Conservation (phyloP, 352 stramenopile genomes). For the Pythium grandisporangium region DNA sequence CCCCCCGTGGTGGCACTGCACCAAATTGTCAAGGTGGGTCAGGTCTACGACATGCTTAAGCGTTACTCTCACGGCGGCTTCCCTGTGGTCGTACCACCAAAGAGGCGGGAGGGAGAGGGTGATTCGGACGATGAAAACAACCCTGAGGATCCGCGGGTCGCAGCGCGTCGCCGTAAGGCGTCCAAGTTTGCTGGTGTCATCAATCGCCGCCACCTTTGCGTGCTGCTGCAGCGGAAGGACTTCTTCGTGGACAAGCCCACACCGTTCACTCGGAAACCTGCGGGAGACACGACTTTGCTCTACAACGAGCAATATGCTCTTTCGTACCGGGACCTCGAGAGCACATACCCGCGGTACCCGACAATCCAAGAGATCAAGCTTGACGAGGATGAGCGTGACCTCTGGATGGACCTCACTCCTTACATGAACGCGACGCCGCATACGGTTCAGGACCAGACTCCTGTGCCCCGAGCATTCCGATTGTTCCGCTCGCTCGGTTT, state of each 20-base stretch:
- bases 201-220: conserved; percentile 62
- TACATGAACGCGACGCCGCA: conserved; percentile 97
- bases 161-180: conserved; percentile 8
- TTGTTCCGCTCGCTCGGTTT: conserved; percentile 97
- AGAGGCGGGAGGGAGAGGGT: conserved; percentile 21
- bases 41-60: conserved; percentile 73
- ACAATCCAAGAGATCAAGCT: conserved; percentile 84
- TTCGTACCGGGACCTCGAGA: conserved; percentile 79
- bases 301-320: conserved; percentile 85
- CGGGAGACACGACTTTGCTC: conserved; percentile 66
- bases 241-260: conserved; percentile 73
- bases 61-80: conserved; percentile 66
- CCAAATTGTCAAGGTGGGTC: conserved; percentile 67
- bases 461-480: conserved; percentile 93
- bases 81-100: conserved; percentile 47
- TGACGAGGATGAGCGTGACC: conserved; percentile 81
- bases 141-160: conserved; percentile 6
- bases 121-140: conserved; percentile 14
- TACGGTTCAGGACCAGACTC: conserved; percentile 91
- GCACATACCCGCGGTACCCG: conserved; percentile 75
- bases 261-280: conserved; percentile 70
- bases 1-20: conserved; percentile 45
- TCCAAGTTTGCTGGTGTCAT: conserved; percentile 70
- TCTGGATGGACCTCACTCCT: conserved; percentile 93
- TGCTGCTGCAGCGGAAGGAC: conserved; percentile 80